phyloP scores from a whole-genome alignment of 1,284 basidiomycete species.

The Anthracocystis setariae region DNA sequence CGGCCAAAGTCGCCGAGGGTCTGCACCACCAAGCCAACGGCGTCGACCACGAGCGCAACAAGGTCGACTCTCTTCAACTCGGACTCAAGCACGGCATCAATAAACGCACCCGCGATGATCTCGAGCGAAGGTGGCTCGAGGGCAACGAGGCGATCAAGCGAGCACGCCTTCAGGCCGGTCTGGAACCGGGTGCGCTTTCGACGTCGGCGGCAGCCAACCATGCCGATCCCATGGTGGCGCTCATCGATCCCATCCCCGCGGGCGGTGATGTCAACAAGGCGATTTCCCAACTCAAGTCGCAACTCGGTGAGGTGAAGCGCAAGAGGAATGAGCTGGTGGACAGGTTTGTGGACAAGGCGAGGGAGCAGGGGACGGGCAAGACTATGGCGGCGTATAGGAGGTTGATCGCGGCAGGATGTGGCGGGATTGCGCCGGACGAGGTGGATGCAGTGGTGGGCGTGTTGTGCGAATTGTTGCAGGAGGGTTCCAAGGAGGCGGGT shows the following conservation, averaged over 20 bases:
- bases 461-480: slow-evolving; percentile 63
- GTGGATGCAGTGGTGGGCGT: slow-evolving; percentile 65
- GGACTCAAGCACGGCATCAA: slow-evolving; percentile 81
- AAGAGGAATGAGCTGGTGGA: slow-evolving; percentile 44
- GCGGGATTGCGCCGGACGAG: slow-evolving; percentile 62
- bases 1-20: slow-evolving; percentile 78
- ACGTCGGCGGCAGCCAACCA: slow-evolving; percentile 24
- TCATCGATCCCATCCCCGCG: slow-evolving; percentile 27
- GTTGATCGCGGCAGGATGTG: slow-evolving; percentile 64
- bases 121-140: slow-evolving; percentile 54
- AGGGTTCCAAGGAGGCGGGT: slow-evolving; percentile 29
- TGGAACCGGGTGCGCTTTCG: slow-evolving; percentile 37
- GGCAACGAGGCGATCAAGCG: slow-evolving; percentile 49
- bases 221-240: slow-evolving; percentile 11
- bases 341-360: slow-evolving; percentile 45
- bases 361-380: slow-evolving; percentile 61
- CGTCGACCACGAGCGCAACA: slow-evolving; percentile 75
- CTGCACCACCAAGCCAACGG: slow-evolving; percentile 75
- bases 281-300: slow-evolving; percentile 40
- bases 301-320: slow-evolving; percentile 44
- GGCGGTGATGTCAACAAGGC: slow-evolving; percentile 36
- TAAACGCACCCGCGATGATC: slow-evolving; percentile 74
- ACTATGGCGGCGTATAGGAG: slow-evolving; percentile 65
- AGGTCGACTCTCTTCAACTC: slow-evolving; percentile 75
- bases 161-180: slow-evolving; percentile 42